Evolutionary conservation across 441 rosid species (phyloP), one percentile per base, ranked within the genome.

Genomic region (Gossypium lobatum): DNA sequence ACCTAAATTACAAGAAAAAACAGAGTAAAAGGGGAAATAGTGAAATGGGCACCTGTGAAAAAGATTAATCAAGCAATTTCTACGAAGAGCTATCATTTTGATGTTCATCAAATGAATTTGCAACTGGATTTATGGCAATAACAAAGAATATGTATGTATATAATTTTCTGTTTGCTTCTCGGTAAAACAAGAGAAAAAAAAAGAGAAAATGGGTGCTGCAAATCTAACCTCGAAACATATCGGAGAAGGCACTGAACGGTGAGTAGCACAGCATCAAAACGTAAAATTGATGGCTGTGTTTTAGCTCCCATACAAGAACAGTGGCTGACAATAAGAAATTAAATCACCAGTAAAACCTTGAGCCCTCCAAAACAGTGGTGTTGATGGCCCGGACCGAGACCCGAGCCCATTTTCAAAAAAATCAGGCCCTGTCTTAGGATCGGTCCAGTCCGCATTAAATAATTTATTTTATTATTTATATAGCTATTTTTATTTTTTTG

Each of bases 11-110:
- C 6, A 11, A 57, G 26, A 9, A 37, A 13, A 55, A 65, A 17
- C 26, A 74, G 71, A 58, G 34, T 50, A 53, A 69, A 2, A n/a
- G 16, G 57, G 23, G 34, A 10, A 67, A 34, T 25, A 73, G 10
- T 18, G 48, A 74, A 71, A 50, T 37, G 70, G 71, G 58, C 25
- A 37, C 20, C 28, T 59, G 9, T 37, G 75, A 46, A n/a, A 75
- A 60, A 73, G 6, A 28, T 59, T 72, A 18, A 75, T 61, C 50
- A 68, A 62, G 54, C 64, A 64, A 77, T 73, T 21, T 71, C 76
- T 73, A 16, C 70, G 73, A 28, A 71, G 4, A 54, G 45, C 45
- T 53, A 65, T 58, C 83, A 84, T 84, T 60, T 25, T 70, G 6
- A 0, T 46, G 20, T 13, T 21, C 13, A 39, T 39, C 4, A 14